Evolutionary conservation across 805 yeast species (phyloP), one percentile per base, ranked within the genome.

Genomic region (Lipomyces spencermartinsiae): DNA sequence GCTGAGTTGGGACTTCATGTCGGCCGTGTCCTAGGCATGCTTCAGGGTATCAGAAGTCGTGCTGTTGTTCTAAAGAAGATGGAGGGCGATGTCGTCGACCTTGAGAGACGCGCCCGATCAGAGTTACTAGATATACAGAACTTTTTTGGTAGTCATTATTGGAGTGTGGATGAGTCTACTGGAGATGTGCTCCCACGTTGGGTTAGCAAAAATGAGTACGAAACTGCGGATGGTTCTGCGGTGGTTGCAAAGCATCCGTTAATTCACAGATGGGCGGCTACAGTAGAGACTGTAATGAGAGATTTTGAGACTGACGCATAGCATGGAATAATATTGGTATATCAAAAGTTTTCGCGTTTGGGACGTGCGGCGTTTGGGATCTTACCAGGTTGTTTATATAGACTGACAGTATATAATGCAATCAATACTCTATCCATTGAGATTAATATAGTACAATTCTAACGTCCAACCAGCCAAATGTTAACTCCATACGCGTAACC

Each of bases 1-100:
- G 92, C 95, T 0, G 75, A 74, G 1, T 69, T 93, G 1, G 98
- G 97, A 0, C 79, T 84, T 0, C 71, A 79, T 16, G 88, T 87
- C 0, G 98, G 98, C 0, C 76, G 78, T 58, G 80, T 93, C 0
- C 69, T 93, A 14, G 91, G 93, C 9, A 70, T 69, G 1, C 76
- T 87, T 19, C 88, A 85, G 67, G 83, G 81, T 4, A 66, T 74
- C 55, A 77, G 77, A 0, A 59, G 64, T 4, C 37, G 9, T 34
- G 39, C 58, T 25, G 31, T 31, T 25, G 64, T 58, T 19, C 7
- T 29, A 22, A 25, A 16, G 53, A 25, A 7, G 22, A 9, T 14
- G 14, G 33, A 19, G 46, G 19, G 5, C 8, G 62, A 19, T 29
- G 34, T 43, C 14, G 25, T 10, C 39, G 65, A 63, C 4, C 51